Percentiles rank a stretch among this genome's conserved stretches.
These are phyloP conservation scores for Bocquillonia castaneifolia DNA, from an alignment of 441 rosid species.

Conservation along the genomic window DNA sequence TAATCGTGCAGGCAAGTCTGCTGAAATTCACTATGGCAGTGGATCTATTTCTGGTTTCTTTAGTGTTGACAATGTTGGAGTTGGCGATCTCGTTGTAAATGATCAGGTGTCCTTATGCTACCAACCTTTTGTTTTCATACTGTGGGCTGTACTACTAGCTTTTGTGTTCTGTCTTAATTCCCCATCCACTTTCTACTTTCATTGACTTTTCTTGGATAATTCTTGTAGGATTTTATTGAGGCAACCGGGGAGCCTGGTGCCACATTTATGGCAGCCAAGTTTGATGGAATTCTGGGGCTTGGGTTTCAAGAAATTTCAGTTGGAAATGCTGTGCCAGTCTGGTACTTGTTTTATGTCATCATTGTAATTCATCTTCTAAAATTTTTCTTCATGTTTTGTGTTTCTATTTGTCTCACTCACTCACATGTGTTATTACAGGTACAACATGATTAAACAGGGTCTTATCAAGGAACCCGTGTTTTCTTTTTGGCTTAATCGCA, in stretches of 20 bases:
- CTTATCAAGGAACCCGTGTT: constrained; percentile 56
- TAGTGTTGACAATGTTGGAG: constrained; percentile 54
- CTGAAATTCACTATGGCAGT: constrained; percentile 62
- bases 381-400: not conserved
- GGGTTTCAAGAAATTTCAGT: constrained; percentile 81
- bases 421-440: constrained; percentile 50
- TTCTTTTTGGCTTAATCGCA: constrained; percentile 86
- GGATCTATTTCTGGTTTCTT: constrained; percentile 79
- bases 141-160: not conserved
- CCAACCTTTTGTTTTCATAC: not conserved
- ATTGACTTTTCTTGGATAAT: not conserved
- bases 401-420: constrained; percentile 11
- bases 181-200: not conserved
- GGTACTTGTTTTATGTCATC: constrained; percentile 34
- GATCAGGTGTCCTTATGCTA: constrained; percentile 44
- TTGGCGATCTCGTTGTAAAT: constrained; percentile 61
- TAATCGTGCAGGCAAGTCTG: constrained; percentile 45
- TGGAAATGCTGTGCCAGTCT: constrained; percentile 67
- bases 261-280: constrained; percentile 65
- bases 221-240: constrained; percentile 66
- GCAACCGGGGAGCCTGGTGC: constrained; percentile 70
- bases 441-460: constrained; percentile 76
- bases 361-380: not conserved
- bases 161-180: too few species aligned
- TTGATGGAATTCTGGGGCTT: constrained; percentile 85